Base-by-base conservation (phyloP, 495 filamentous ascomycete species). In the Aspergillus conjunctus region DNA sequence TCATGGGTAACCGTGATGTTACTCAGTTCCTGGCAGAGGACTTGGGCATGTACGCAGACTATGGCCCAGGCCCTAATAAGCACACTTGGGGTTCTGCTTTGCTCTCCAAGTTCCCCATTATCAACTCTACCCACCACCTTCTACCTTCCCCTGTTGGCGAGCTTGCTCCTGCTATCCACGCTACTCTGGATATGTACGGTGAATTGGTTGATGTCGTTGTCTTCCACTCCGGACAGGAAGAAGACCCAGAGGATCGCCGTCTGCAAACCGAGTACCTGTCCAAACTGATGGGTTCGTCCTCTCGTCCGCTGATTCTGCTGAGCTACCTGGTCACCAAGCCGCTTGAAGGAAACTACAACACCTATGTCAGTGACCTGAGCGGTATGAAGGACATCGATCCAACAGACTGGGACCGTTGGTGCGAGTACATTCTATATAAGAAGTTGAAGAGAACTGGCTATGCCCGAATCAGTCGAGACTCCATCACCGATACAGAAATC, bases 211-310 rank as follows among this genome's bases (percentile, higher is more conserved):
- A 99, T 65, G 91, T 98, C 6, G 89, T 97, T 56, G 94, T 99
- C 54, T 99, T 99, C 85, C 95, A 99, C 77, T 98, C 94, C 12
- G 95, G 95, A 18, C 95, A 99, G 70, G 95, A 99, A 73, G 95
- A 99, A 72, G 95, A 99, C 65, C 87, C 87, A 0, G 93, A 98
- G 66, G 95, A 99, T 66, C 87, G 95, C 58, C 85, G 91, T 21
- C 83, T 94, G 50, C 95, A 99, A 79, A 81, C 85, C 4, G 86
- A 92, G 70, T 97, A 96, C 68, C 81, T 99, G 12, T 83, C 94
- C 3, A 84, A 91, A 56, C 75, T 98, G 53, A 98, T 98, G 95
- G 90, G 89, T 46, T 83, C 82, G 50, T 88, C 89, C 11, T 79
- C 86, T 2, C 87, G 94, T 14, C 95, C 95, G 31, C 78, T 89